Base-by-base conservation (phyloP, 345 rosid species). In the Eucalyptus cloeziana region DNA sequence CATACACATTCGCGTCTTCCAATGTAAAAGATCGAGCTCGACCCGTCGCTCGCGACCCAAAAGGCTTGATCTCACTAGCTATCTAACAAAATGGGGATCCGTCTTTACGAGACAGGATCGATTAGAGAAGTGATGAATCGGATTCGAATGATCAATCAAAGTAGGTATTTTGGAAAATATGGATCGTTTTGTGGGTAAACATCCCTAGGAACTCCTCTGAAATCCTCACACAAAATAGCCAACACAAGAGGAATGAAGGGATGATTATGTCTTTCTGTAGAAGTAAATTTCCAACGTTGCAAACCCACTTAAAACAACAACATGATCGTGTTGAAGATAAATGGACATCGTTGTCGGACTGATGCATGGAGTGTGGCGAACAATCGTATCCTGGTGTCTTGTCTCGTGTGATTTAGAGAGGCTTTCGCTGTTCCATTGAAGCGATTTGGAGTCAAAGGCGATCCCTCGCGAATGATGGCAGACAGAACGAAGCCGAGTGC, bases 401-500 rank as follows among this genome's bases (percentile, higher is more conserved):
- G 27, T 86, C 60, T 86, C 37, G 87, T 31, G 87, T 86, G 45
- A 31, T 21, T 30, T 10, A 24, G 62, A 51, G 16, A 19, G 30
- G 30, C 69, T 21, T 60, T 15, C 2, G 22, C 47, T 43, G 19
- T 90, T 92, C 90, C 91, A 76, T 6, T 40, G 30, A 40, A 43
- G 13, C 47, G 30, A 76, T 76, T 12, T 40, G 85, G 85, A 76
- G 47, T 76, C 85, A 76, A 19, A 40, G 16, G 44, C 30, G 31
- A 52, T 19, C 64, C 69, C 87, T 94, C 19, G 94, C 94, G 31
- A 95, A 94, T 83, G 94, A 90, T 79, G 96, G 97, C 88, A 95
- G 90, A 90, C 96, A 94, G 91, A 95, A 94, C 4, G 96, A 92
- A 0, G 95, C 96, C 6, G 94, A 92, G 90, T 95, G 97, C 49